These are phyloP conservation scores for Mucor mucedo DNA, from an alignment of 371 early-diverging fungal genomes.

Conservation along the genomic window DNA sequence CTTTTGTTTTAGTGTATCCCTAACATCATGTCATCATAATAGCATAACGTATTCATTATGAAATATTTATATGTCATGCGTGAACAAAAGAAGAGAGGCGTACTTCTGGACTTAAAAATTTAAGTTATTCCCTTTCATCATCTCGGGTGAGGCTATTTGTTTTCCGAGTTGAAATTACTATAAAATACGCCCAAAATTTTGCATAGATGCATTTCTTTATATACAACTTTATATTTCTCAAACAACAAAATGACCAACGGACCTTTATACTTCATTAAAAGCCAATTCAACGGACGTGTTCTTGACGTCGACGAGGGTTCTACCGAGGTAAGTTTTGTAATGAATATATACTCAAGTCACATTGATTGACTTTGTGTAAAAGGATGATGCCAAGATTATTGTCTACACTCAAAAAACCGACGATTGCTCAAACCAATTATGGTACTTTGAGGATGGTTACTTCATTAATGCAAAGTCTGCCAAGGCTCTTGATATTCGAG, in stretches of 20 bases:
- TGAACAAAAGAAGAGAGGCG: too few relatives aligned
- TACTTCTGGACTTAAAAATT: too few relatives aligned
- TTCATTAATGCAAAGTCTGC: slow-evolving; percentile 41
- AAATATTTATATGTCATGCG: too few relatives aligned
- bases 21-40: too few relatives aligned
- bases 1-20: too few relatives aligned
- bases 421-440: slow-evolving; percentile 34
- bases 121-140: background rate
- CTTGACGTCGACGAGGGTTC: slow-evolving; percentile 35
- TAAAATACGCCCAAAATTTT: background rate
- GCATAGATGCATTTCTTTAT: background rate
- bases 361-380: too few relatives aligned
- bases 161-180: background rate
- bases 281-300: slow-evolving; percentile 38
- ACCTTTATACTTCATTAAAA: slow-evolving; percentile 25
- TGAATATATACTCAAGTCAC: too few relatives aligned
- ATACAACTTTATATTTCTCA: background rate
- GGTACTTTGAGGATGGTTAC: slow-evolving; percentile 37
- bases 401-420: slow-evolving; percentile 35
- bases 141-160: background rate
- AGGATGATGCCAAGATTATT: slow-evolving; percentile 35
- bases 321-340: slow-evolving; percentile 25
- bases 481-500: slow-evolving; percentile 37
- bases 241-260: slow-evolving; percentile 1
- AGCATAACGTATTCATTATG: too few relatives aligned